These are phyloP conservation scores for Pugionium dolabratum DNA, from an alignment of 345 rosid genomes.

Conservation along the genomic window DNA sequence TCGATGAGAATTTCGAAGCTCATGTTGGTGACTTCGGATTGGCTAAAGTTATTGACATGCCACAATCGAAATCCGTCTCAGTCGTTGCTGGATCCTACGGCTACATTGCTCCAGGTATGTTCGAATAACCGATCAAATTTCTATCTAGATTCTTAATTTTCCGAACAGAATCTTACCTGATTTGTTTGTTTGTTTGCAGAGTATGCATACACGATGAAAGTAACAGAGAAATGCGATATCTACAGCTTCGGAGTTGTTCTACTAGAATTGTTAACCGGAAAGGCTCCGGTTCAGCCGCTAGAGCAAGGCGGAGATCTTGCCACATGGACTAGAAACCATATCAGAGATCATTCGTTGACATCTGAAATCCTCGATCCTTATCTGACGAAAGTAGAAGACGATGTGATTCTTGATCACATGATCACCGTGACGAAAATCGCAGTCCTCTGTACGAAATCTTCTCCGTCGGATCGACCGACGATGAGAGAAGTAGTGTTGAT, in stretches of 20 bases:
- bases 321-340: slow-evolving; percentile 63
- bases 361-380: slow-evolving; percentile 63
- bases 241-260: slow-evolving; percentile 95
- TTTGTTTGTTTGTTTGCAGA: slow-evolving; percentile 44
- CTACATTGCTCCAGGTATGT: slow-evolving; percentile 95
- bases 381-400: slow-evolving; percentile 55
- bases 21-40: slow-evolving; percentile 98
- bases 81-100: slow-evolving; percentile 99
- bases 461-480: slow-evolving; percentile 80
- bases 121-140: not conserved
- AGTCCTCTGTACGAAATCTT: slow-evolving; percentile 64
- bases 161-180: not conserved
- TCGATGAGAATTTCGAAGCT: slow-evolving; percentile 87
- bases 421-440: slow-evolving; percentile 73
- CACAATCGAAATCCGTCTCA: slow-evolving; percentile 90
- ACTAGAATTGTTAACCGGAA: slow-evolving; percentile 78
- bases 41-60: slow-evolving; percentile 96
- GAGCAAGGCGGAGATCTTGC: slow-evolving; percentile 95
- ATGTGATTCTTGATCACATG: slow-evolving; percentile 62
- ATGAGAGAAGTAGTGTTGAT: slow-evolving; percentile 84
- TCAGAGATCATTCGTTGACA: slow-evolving; percentile 54
- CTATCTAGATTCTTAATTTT: not conserved
- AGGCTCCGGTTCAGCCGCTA: slow-evolving; percentile 77
- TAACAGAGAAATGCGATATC: slow-evolving; percentile 92
- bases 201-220: slow-evolving; percentile 96